These are phyloP conservation scores for Prunella vulgaris DNA, from an alignment of 257 asterid species.

Conservation along the genomic window DNA sequence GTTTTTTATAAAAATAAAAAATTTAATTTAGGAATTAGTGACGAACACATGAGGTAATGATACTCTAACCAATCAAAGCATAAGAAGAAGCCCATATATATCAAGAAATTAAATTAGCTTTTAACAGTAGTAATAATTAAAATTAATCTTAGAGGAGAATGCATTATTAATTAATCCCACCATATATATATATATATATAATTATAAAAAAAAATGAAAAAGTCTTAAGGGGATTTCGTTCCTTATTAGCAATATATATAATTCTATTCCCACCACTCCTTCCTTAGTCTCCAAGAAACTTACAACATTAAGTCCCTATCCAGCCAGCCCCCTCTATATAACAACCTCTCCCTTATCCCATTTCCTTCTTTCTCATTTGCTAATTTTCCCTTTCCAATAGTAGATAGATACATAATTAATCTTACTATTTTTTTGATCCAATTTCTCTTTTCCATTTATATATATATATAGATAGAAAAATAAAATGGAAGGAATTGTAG, in stretches of 20 bases:
- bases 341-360: slow-evolving; percentile 24
- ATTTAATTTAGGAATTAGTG: no score
- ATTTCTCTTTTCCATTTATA: not conserved
- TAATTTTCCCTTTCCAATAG: slow-evolving; percentile 2
- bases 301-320: not conserved
- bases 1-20: no score
- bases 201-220: no score
- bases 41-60: no score
- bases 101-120: not conserved
- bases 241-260: slow-evolving; percentile 32
- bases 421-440: not conserved
- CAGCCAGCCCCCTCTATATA: slow-evolving; percentile 28
- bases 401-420: no score
- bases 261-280: slow-evolving; percentile 31
- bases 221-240: slow-evolving; percentile 22
- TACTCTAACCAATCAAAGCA: no score
- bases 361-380: slow-evolving; percentile 45
- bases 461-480: not conserved
- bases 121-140: slow-evolving; percentile 1
- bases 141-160: slow-evolving; percentile 14
- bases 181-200: no score
- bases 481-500: slow-evolving; percentile 38
- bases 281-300: slow-evolving; percentile 57
- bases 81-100: no score
- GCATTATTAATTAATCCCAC: slow-evolving; percentile 9